Conservation (phyloP, 1,284 basidiomycete species). For the Termitomyces sp. region DNA sequence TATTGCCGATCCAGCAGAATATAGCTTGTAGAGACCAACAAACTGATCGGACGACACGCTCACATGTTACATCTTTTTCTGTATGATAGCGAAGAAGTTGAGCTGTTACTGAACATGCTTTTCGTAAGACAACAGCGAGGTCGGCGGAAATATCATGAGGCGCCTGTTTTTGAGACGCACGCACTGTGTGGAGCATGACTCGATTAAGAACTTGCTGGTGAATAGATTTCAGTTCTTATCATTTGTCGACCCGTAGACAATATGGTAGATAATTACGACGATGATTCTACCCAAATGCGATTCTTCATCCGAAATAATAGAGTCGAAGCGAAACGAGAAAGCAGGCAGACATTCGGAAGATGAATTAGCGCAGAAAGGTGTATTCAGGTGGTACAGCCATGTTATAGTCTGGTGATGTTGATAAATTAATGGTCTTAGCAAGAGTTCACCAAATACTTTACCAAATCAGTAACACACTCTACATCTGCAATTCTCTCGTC, state of each 20-base stretch:
- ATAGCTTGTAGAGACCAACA: conserved; percentile 32
- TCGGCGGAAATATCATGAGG: not conserved
- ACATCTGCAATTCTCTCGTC: conserved; percentile 46
- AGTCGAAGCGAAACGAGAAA: conserved; percentile 5
- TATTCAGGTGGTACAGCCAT: conserved; percentile 42
- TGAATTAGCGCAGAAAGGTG: conserved; percentile 16
- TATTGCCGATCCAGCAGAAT: conserved; percentile 28
- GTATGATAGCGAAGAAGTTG: conserved; percentile 20
- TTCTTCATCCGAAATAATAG: conserved; percentile 3
- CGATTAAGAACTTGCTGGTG: conserved; percentile 21
- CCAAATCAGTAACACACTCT: conserved; percentile 47
- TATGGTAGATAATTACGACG: conserved; percentile 10
- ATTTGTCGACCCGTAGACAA: not conserved
- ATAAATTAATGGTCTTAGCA: not conserved
- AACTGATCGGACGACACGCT: conserved; percentile 25
- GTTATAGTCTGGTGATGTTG: conserved; percentile 38
- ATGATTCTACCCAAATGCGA: conserved; percentile 6
- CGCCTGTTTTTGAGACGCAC: conserved; percentile 10
- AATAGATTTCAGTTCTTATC: not conserved
- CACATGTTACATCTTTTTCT: conserved; percentile 7
- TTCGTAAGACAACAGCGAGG: conserved; percentile 18
- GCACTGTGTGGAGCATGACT: conserved; percentile 7
- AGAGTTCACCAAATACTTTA: conserved; percentile 26
- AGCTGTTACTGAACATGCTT: conserved; percentile 20
- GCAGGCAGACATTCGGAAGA: conserved; percentile 1